Evolutionary conservation across 2,329 filamentous ascomycete genomes (phyloP), one percentile per base, ranked within the genome.

Genomic region (Dothidotthia symphoricarpi): DNA sequence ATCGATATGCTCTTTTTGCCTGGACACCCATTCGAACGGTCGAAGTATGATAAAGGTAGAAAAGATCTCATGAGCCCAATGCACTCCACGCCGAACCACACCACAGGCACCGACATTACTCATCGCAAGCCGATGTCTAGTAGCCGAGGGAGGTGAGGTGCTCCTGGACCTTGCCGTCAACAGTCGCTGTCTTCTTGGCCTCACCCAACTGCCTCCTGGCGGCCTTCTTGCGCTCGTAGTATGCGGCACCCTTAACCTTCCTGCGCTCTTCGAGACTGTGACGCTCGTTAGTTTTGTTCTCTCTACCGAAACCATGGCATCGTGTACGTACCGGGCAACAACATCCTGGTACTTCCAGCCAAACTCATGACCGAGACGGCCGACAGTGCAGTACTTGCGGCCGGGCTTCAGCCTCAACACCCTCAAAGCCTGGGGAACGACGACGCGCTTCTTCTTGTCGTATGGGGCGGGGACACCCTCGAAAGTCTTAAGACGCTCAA

Each of bases 321-420:
- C 3, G 15, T 12, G 28, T 24, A 86, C 89, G 69, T 78, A 97
- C 90, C 88, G 89, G 68, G 85, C 86, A 77, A 98, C 93, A 70
- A 98, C 90, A 72, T 96, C 91, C 82, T 96, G 87, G 86, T 98
- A 97, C 81, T 98, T 98, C 93, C 93, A 98, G 78, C 93, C 93
- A 69, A 97, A 93, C 81, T 98, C 93, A 77, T 96, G 90, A 75
- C 88, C 93, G 70, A 98, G 80, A 77, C 93, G 85, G 65, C 93
- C 93, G 63, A 98, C 91, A 58, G 90, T 95, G 87, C 93, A 98
- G 88, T 95, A 98, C 85, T 98, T 98, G 81, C 93, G 89, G 71
- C 93, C 93, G 68, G 93, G 93, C 83, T 96, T 94, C 73, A 98
- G 81, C 73, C 93, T 83, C 72, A 98, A 83, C 61, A 98, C 86